phyloP scores from a whole-genome alignment of 352 stramenopile species.

The Phytophthora pistaciae region DNA sequence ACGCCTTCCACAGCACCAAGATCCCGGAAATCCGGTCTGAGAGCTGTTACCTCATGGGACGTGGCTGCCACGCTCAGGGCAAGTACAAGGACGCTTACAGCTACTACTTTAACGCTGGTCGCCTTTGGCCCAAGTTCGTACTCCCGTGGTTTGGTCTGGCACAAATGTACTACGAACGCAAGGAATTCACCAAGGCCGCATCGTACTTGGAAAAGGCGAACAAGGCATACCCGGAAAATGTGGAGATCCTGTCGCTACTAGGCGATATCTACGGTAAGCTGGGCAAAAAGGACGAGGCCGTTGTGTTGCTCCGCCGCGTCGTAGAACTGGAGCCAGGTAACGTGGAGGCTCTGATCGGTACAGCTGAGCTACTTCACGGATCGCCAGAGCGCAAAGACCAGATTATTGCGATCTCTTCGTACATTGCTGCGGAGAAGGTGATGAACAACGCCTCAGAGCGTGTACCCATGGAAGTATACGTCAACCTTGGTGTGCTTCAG shows the following conservation, averaged over 20 bases:
- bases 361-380: slow-evolving; percentile 80
- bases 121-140: slow-evolving; percentile 89
- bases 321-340: slow-evolving; percentile 89
- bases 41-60: slow-evolving; percentile 96
- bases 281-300: slow-evolving; percentile 83
- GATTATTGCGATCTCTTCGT: slow-evolving; percentile 91
- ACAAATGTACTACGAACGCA: slow-evolving; percentile 93
- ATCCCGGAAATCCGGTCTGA: slow-evolving; percentile 95
- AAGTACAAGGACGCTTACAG: slow-evolving; percentile 97
- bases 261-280: slow-evolving; percentile 86
- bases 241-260: slow-evolving; percentile 85
- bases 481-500: slow-evolving; percentile 86
- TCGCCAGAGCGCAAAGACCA: slow-evolving; percentile 89
- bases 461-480: slow-evolving; percentile 87
- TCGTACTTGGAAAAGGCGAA: slow-evolving; percentile 91
- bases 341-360: slow-evolving; percentile 85
- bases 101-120: slow-evolving; percentile 96
- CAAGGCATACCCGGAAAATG: slow-evolving; percentile 90
- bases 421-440: slow-evolving; percentile 89
- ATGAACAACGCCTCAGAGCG: slow-evolving; percentile 85
- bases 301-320: slow-evolving; percentile 82
- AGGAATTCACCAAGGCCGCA: slow-evolving; percentile 83
- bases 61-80: slow-evolving; percentile 94
- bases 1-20: slow-evolving; percentile 91
- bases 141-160: slow-evolving; percentile 87